phyloP scores from a whole-genome alignment of 1,284 basidiomycete genomes.

The Boletus hoseneyae region DNA sequence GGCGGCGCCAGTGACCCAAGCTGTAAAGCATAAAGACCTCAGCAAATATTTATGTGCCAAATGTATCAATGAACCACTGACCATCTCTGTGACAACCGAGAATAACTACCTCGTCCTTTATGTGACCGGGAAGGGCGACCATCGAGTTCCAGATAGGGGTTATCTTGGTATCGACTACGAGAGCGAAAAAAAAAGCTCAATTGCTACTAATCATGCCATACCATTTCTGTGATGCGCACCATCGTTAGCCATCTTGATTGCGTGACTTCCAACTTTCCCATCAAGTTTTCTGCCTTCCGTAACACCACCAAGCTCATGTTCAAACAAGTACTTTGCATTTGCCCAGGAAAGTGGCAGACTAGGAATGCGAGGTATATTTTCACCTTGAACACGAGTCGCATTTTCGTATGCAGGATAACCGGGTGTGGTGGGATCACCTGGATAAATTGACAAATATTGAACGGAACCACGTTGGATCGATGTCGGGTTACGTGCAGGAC shows the following conservation, averaged over 20 bases:
- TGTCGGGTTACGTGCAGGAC: conserved; percentile 84
- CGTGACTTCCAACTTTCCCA: conserved; percentile 47
- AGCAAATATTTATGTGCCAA: conserved; percentile 21
- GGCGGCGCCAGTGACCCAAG: conserved; percentile 69
- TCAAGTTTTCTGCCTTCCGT: conserved; percentile 39
- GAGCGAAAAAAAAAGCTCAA: conserved; percentile 8
- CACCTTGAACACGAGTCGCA: conserved; percentile 64
- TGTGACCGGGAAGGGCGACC: conserved; percentile 85
- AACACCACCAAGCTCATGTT: conserved; percentile 46
- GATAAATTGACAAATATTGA: conserved; percentile 78
- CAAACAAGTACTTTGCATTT: conserved; percentile 61
- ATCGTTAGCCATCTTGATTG: conserved; percentile 60
- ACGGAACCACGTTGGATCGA: conserved; percentile 87
- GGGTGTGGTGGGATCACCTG: conserved; percentile 85
- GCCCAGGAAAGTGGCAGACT: conserved; percentile 75
- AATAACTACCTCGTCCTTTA: conserved; percentile 82
- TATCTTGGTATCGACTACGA: conserved; percentile 67
- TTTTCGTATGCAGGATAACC: conserved; percentile 86
- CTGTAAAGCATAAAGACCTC: conserved; percentile 21
- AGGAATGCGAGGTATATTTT: conserved; percentile 79
- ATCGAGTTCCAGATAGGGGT: conserved; percentile 89
- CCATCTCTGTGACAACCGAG: conserved; percentile 88
- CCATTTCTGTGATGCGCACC: conserved; percentile 37
- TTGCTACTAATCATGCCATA: neutral
- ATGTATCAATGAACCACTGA: conserved; percentile 29